These are phyloP conservation scores for Yarrowia yakushimensis DNA, from an alignment of 805 yeast genomes.

Conservation along the genomic window DNA sequence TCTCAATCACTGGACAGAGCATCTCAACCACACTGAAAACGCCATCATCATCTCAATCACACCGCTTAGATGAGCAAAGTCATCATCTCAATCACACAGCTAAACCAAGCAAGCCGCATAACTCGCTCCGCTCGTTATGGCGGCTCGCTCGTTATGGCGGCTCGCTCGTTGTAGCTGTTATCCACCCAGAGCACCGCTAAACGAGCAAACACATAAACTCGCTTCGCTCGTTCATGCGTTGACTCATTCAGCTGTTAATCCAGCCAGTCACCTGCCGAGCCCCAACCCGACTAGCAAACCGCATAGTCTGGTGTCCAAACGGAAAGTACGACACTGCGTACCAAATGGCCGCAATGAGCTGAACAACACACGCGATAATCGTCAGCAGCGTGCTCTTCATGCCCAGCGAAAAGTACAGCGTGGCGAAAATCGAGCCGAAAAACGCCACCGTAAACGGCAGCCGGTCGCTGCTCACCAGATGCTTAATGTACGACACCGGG, in stretches of 20 bases:
- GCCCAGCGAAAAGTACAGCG: conserved; percentile 73
- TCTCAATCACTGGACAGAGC: too few species aligned
- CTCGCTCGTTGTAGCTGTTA: too few species aligned
- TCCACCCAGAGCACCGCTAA: too few species aligned
- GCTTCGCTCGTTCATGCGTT: too few species aligned
- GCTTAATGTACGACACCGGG: conserved; percentile 72
- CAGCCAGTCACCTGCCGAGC: conserved; percentile 49
- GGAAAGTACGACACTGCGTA: conserved; percentile 94
- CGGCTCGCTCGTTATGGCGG: too few species aligned
- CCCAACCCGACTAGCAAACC: conserved; percentile 56
- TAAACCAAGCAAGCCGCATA: too few species aligned
- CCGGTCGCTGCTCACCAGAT: conserved; percentile 70
- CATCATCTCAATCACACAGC: too few species aligned
- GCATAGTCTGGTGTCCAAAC: conserved; percentile 78
- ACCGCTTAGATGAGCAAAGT: too few species aligned
- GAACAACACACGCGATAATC: conserved; percentile 67
- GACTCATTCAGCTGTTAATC: conserved; percentile 42
- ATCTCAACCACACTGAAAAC: too few species aligned
- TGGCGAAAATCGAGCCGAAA: conserved; percentile 72
- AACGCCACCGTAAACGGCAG: conserved; percentile 76
- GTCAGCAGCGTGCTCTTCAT: conserved; percentile 73
- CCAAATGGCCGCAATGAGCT: conserved; percentile 81
- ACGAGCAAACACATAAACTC: too few species aligned
- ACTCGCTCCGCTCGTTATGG: too few species aligned
- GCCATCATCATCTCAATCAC: too few species aligned